A percentile compares a stretch with the other conserved stretches of the same genome.
Evolutionary conservation across 192 early-diverging fungal genomes (phyloP).

Genomic region (Allomyces macrogynus): DNA sequence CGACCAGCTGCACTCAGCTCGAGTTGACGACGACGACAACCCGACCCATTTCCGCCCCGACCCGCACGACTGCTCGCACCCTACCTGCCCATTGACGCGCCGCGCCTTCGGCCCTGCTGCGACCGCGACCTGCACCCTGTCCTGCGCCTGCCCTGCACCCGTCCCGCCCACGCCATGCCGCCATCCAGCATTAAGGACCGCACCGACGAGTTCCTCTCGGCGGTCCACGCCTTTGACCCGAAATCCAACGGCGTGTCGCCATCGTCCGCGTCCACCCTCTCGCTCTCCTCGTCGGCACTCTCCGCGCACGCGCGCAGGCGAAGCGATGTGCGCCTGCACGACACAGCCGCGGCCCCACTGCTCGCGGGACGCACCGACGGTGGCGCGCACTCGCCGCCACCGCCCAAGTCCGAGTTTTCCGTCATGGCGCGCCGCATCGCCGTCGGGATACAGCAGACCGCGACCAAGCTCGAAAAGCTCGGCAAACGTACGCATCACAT

Average conservation of each 20-base stretch:
- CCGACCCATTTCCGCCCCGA: too few species aligned
- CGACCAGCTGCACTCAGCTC: too few species aligned
- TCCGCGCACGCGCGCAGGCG: too few species aligned
- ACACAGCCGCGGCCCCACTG: conserved; percentile 2
- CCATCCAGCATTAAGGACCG: conserved; percentile 35
- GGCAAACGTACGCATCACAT: conserved; percentile 33
- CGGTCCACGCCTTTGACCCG: conserved; percentile 48
- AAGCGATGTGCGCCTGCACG: too few species aligned
- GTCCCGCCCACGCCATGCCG: too few species aligned
- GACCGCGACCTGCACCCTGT: too few species aligned
- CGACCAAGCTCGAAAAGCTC: conserved; percentile 65
- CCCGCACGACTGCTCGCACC: too few species aligned
- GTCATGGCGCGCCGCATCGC: conserved; percentile 62
- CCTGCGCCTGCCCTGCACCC: too few species aligned
- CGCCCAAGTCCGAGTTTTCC: conserved; percentile 57
- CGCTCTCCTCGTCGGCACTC: too few species aligned
- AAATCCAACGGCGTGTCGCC: conserved; percentile 8
- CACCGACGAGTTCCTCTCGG: conserved; percentile 66
- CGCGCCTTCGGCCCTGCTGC: too few species aligned
- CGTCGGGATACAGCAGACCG: conserved; percentile 66
- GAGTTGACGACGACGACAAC: too few species aligned
- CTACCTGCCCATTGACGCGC: too few species aligned
- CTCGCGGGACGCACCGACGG: conserved; percentile 5
- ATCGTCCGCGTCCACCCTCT: conserved; percentile 8
- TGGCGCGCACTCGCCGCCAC: conserved; percentile 7